A percentile compares a stretch with the other conserved stretches of the same genome.
Evolutionary conservation across 345 rosid species (phyloP).

Genomic region (Citrus maxima): DNA sequence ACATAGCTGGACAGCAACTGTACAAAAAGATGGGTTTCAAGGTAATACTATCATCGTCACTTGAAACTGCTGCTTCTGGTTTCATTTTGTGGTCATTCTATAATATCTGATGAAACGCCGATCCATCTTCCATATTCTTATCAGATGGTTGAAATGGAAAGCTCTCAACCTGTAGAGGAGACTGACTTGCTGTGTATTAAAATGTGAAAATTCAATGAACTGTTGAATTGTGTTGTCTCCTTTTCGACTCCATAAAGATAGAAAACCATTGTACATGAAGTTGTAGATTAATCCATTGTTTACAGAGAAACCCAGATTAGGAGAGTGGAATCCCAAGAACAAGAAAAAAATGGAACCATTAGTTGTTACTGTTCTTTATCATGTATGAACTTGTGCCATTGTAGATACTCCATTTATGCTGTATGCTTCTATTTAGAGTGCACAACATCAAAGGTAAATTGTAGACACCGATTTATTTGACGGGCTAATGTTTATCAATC

Average conservation of each 20-base stretch:
- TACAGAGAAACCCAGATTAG: not conserved
- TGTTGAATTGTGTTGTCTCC: constrained; percentile 1
- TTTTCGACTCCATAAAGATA: not conserved
- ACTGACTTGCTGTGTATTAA: constrained; percentile 58
- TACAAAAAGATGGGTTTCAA: constrained; percentile 66
- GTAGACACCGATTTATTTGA: no score
- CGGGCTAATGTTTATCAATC: no score
- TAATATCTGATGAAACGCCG: constrained; percentile 6
- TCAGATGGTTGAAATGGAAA: constrained; percentile 67
- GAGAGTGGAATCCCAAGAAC: not conserved
- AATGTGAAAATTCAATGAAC: constrained; percentile 16
- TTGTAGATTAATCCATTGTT: constrained; percentile 1
- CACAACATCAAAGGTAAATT: no score
- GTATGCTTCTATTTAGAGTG: not conserved
- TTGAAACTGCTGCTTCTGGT: not conserved
- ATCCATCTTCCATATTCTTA: constrained; percentile 1
- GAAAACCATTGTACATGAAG: not conserved
- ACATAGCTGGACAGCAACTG: constrained; percentile 57
- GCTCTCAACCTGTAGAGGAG: constrained; percentile 38
- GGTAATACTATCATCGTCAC: constrained; percentile 38
- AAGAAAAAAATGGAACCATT: not conserved
- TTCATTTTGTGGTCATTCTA: constrained; percentile 3
- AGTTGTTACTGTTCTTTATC: not conserved
- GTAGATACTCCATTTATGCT: not conserved
- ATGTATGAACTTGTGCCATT: constrained; percentile 1